phyloP scores from a whole-genome alignment of 257 asterid species.

The Lantana camara region DNA sequence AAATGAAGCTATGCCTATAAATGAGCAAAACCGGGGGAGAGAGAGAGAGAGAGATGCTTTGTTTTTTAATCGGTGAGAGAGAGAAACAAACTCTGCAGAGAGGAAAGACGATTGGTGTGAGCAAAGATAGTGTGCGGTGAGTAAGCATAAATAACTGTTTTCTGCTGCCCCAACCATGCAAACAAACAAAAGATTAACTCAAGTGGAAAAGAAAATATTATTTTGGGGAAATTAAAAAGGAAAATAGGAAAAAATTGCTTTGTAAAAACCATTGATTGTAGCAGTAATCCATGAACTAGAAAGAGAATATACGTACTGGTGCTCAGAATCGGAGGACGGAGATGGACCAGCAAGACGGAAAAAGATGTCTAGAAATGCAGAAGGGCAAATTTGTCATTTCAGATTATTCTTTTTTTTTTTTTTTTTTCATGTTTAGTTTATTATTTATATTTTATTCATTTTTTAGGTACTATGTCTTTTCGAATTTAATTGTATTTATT shows the following conservation, averaged over 20 bases:
- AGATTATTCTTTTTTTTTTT: neutral
- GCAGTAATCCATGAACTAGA: constrained; percentile 13
- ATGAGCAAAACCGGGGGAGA: constrained; percentile 21
- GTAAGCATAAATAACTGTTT: constrained; percentile 42
- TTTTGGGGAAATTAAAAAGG: neutral
- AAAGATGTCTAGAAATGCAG: neutral
- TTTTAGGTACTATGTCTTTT: no score
- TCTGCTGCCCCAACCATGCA: constrained; percentile 34
- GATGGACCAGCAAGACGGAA: neutral
- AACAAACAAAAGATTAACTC: constrained; percentile 27
- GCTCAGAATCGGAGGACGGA: constrained; percentile 21
- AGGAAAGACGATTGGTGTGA: constrained; percentile 31
- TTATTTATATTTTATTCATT: no score
- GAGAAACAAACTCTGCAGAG: constrained; percentile 31
- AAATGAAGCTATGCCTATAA: constrained; percentile 30
- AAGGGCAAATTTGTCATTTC: constrained; percentile 24
- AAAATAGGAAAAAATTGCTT: constrained; percentile 17
- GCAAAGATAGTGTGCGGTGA: constrained; percentile 41
- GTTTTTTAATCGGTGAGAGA: neutral
- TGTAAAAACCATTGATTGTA: neutral
- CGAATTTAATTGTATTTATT: no score
- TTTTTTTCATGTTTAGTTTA: neutral
- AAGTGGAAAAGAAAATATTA: constrained; percentile 4
- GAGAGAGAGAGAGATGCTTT: constrained; percentile 9
- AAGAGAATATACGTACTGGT: constrained; percentile 23